These are phyloP conservation scores for Pichia sp. DNA, from an alignment of 1,139 yeast genomes.

Conservation along the genomic window DNA sequence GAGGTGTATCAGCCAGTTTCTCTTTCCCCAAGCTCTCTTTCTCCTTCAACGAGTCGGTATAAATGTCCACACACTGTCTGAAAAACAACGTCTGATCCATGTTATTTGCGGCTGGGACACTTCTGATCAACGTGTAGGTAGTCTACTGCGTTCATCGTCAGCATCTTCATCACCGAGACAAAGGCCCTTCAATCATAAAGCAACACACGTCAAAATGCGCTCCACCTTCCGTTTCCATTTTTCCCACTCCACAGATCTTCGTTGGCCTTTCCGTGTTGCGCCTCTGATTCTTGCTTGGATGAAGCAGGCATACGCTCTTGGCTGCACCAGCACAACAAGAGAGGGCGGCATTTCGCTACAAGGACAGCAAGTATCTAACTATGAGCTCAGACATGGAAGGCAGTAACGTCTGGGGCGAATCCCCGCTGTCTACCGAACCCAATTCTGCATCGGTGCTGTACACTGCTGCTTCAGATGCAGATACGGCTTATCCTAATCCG, in stretches of 20 bases:
- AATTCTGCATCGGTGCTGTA: neutral
- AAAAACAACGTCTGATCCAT: conserved; percentile 31
- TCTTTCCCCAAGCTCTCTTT: neutral
- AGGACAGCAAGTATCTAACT: neutral
- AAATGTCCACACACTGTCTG: conserved; percentile 28
- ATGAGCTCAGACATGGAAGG: conserved; percentile 11
- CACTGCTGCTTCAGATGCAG: neutral
- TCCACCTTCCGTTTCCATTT: neutral
- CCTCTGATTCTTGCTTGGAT: neutral
- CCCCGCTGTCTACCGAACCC: neutral
- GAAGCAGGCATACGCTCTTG: neutral
- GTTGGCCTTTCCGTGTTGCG: neutral
- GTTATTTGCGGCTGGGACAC: neutral
- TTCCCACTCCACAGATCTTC: neutral
- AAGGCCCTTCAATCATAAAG: no score
- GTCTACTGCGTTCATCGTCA: no score
- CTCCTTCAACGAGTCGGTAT: conserved; percentile 19
- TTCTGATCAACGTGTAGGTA: no score
- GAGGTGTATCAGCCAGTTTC: neutral
- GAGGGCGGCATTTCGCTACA: neutral
- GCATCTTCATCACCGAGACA: no score
- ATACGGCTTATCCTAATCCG: conserved; percentile 20
- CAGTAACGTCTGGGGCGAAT: conserved; percentile 15
- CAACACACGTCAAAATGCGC: neutral
- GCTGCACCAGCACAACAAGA: neutral